phyloP scores from a whole-genome alignment of 306 rosid genomes.

The Myrica gale region DNA sequence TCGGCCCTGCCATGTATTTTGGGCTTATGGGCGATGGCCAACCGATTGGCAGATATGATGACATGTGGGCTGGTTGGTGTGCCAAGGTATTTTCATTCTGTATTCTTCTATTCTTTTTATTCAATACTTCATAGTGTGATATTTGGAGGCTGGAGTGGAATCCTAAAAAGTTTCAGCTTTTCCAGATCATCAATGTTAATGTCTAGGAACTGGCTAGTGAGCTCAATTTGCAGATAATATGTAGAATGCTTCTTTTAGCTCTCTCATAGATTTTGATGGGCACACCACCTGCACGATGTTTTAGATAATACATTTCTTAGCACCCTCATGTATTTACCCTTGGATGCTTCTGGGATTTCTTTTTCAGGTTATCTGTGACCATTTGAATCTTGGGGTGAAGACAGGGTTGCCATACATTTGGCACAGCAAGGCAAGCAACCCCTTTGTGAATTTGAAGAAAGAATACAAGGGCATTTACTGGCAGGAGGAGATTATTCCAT shows the following conservation, averaged over 20 bases:
- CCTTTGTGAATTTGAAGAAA: slow-evolving; percentile 43
- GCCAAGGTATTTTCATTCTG: slow-evolving; percentile 30
- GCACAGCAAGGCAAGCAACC: slow-evolving; percentile 61
- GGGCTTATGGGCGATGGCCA: slow-evolving; percentile 57
- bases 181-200: background rate
- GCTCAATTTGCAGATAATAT: background rate
- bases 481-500: slow-evolving; percentile 48
- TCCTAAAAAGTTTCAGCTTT: background rate
- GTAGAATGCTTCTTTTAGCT: background rate
- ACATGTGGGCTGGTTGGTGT: slow-evolving; percentile 61
- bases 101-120: background rate
- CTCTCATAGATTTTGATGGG: background rate
- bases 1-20: slow-evolving; percentile 55
- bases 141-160: background rate
- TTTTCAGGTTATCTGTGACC: slow-evolving; percentile 48
- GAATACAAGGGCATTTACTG: slow-evolving; percentile 50
- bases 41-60: slow-evolving; percentile 48
- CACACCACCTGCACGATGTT: background rate
- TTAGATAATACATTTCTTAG: background rate
- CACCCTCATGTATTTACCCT: background rate
- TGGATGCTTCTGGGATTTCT: background rate
- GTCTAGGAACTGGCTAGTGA: background rate
- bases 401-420: slow-evolving; percentile 50
- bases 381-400: slow-evolving; percentile 42
- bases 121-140: background rate